These are phyloP conservation scores for Geotrichum macrosporum DNA, from an alignment of 1,139 yeast species.

Conservation along the genomic window DNA sequence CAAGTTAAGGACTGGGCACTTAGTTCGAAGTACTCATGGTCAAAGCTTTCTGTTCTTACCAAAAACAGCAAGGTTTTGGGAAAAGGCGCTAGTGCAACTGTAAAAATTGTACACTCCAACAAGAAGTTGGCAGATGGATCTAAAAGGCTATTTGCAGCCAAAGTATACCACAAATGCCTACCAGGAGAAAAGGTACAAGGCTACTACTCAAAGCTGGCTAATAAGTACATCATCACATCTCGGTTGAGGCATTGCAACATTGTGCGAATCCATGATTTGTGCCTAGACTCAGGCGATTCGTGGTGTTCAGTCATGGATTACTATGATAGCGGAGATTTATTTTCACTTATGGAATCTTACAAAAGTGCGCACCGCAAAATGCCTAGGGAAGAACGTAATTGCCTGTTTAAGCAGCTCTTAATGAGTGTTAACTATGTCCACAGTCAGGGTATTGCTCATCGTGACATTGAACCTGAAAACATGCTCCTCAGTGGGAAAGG, in stretches of 20 bases:
- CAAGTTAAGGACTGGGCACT: slow-evolving; percentile 24
- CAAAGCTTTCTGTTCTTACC: slow-evolving; percentile 10
- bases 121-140: slow-evolving; percentile 9
- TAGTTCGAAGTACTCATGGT: slow-evolving; percentile 20
- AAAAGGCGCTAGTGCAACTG: slow-evolving; percentile 22
- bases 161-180: slow-evolving; percentile 53
- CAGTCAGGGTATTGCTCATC: slow-evolving; percentile 65
- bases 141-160: slow-evolving; percentile 56
- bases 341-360: slow-evolving; percentile 48
- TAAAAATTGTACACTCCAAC: slow-evolving; percentile 21
- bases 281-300: slow-evolving; percentile 29
- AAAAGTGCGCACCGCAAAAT: slow-evolving; percentile 29
- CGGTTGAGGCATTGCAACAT: slow-evolving; percentile 67
- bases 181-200: slow-evolving; percentile 49
- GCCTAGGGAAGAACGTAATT: slow-evolving; percentile 47
- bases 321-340: slow-evolving; percentile 70
- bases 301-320: slow-evolving; percentile 74
- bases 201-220: slow-evolving; percentile 64
- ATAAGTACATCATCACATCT: slow-evolving; percentile 73
- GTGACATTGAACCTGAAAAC: slow-evolving; percentile 73
- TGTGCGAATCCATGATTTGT: slow-evolving; percentile 60
- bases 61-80: slow-evolving; percentile 18
- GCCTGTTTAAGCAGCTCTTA: slow-evolving; percentile 65
- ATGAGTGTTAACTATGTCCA: slow-evolving; percentile 69
- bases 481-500: slow-evolving; percentile 63